A percentile compares a stretch with the other conserved stretches of the same genome.
These are phyloP conservation scores for Parathielavia appendiculata DNA, from an alignment of 495 filamentous ascomycete species.

Conservation along the genomic window DNA sequence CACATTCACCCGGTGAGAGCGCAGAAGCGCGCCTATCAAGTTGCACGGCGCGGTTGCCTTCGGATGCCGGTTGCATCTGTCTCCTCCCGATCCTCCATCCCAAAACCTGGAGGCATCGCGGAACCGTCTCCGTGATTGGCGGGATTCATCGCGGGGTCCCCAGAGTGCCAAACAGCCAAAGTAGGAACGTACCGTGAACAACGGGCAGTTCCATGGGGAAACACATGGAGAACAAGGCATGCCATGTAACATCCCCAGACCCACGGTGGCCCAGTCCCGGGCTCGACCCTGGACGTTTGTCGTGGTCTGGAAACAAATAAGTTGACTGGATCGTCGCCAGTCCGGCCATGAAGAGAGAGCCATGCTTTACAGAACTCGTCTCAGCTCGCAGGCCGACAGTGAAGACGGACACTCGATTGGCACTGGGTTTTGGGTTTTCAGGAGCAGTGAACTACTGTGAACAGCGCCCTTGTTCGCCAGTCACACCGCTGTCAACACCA, in stretches of 20 bases:
- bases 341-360: not conserved
- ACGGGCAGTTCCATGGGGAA: not conserved
- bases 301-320: not conserved
- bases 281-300: not conserved
- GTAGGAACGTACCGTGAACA: not conserved
- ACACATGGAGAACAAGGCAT: not conserved
- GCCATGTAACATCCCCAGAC: constrained; percentile 7
- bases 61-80: not conserved
- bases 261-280: not conserved
- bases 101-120: not conserved
- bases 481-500: not conserved
- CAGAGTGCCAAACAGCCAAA: not conserved
- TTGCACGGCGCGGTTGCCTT: not conserved
- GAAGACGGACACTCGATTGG: not conserved
- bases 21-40: constrained; percentile 21
- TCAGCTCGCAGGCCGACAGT: constrained; percentile 6
- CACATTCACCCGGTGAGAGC: constrained; percentile 5
- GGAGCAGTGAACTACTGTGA: too few relatives aligned
- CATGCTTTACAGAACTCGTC: not conserved
- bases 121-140: constrained; percentile 13
- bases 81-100: not conserved
- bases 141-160: constrained; percentile 4
- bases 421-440: not conserved
- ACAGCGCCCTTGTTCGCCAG: not conserved
- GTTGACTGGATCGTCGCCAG: not conserved